These are phyloP conservation scores for Vitis amurensis DNA, from an alignment of 164 flowering plant species.

Conservation along the genomic window DNA sequence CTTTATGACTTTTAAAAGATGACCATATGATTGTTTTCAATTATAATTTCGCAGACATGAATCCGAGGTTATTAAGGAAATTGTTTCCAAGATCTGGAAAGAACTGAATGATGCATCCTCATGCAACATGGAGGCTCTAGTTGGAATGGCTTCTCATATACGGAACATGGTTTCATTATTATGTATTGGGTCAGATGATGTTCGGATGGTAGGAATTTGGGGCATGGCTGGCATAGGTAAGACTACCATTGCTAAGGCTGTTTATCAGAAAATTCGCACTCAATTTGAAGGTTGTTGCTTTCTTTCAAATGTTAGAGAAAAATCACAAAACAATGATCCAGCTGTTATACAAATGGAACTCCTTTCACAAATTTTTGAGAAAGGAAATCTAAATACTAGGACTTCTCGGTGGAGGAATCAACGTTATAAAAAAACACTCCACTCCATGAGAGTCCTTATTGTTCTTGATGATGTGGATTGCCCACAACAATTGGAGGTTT, in stretches of 20 bases:
- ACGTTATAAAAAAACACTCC: neutral
- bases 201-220: neutral
- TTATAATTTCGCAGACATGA: too few species aligned
- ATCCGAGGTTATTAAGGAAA: too few species aligned
- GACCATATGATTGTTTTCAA: too few species aligned
- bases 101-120: too few species aligned
- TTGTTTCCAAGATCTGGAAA: too few species aligned
- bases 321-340: neutral
- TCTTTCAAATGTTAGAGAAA: neutral
- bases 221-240: neutral
- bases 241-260: neutral
- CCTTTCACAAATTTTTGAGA: neutral
- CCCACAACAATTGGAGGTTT: neutral
- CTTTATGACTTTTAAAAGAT: too few species aligned
- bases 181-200: neutral
- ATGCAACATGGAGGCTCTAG: too few species aligned
- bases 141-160: too few species aligned
- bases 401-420: neutral
- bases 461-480: conserved; percentile 15
- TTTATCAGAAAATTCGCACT: neutral
- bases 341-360: conserved; percentile 2
- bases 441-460: neutral
- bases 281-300: neutral
- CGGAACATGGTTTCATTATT: too few species aligned
- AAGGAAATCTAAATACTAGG: neutral